phyloP scores from a whole-genome alignment of 1,284 basidiomycete species.

The Ganoderma leucocontextum region DNA sequence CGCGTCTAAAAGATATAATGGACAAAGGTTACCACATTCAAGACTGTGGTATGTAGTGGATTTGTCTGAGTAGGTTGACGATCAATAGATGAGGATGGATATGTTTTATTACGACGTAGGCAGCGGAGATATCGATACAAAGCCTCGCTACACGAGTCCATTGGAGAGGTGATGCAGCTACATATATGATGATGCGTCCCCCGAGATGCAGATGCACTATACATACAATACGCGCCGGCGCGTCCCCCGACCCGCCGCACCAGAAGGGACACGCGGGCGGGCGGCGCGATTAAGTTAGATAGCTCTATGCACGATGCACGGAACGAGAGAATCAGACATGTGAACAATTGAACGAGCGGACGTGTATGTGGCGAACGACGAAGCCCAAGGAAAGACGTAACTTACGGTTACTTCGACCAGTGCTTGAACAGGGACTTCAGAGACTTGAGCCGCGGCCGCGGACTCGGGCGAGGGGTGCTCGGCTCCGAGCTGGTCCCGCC shows the following conservation, averaged over 20 bases:
- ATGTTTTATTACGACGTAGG: not conserved
- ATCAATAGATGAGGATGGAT: not conserved
- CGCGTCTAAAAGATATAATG: no score
- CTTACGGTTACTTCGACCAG: constrained; percentile 24
- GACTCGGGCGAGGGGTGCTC: constrained; percentile 24
- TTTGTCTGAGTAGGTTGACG: not conserved
- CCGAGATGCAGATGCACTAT: not conserved
- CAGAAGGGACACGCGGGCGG: not conserved
- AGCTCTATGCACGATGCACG: not conserved
- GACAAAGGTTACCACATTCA: no score
- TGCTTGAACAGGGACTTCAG: constrained; percentile 33
- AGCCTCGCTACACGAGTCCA: not conserved
- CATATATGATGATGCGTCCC: not conserved
- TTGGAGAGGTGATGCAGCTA: no score
- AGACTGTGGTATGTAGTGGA: no score
- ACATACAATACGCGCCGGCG: constrained; percentile 2
- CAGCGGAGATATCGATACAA: not conserved
- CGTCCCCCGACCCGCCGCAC: not conserved
- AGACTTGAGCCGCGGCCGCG: constrained; percentile 28
- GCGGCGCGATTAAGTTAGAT: not conserved
- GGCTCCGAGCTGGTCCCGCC: constrained; percentile 25
- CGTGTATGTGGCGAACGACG: not conserved
- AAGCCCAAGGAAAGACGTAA: not conserved
- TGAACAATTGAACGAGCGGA: not conserved
- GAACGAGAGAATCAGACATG: not conserved